Base-by-base conservation (phyloP, 106 monocot species). In the Hemerocallis citrina region DNA sequence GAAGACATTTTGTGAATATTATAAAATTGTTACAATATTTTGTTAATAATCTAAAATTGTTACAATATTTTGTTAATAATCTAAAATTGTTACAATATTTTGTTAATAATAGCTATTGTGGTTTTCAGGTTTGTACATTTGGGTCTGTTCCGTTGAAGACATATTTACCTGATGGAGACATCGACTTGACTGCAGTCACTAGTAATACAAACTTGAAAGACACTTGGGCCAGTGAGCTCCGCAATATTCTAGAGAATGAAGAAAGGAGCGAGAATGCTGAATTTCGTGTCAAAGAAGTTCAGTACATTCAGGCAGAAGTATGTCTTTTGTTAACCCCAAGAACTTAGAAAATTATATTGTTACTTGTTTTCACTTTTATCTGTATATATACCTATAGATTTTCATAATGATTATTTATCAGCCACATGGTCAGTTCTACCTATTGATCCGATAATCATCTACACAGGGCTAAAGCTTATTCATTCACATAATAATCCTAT, bases 131-230 rank as follows among this genome's bases (percentile, higher is more conserved):
- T 50, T 94, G 75, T 62, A 89, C 89, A 28, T 94, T 94, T 83
- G 93, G 93, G 17, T 94, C 93, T 41, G 93, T 94, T 45, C 93
- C 93, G 65, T 77, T 94, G 27, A 94, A 94, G 82, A 94, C 93
- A 51, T 94, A 94, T 67, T 70, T 94, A 59, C 93, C 89, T 48
- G 93, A 94, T 89, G 93, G 93, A 65, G 93, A 94, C 47, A 94
- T 94, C 75, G 93, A 94, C 50, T 63, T 89, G 60, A 80, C 93
- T 68, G 85, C 83, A 70, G 77, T 77, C 61, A 94, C 85, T 51
- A 45, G 74, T 40, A 80, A 76, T 78, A 73, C 78, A 55, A 56
- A 68, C 20, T 68, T 83, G 64, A 94, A 89, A 69, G 85, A 89
- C 54, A 76, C 76, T 54, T 94, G 93, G 93, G 93, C 85, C 30